Evolutionary conservation across 148 eudicot genomes (phyloP).

Genomic region (Nepenthes mirabilis): DNA sequence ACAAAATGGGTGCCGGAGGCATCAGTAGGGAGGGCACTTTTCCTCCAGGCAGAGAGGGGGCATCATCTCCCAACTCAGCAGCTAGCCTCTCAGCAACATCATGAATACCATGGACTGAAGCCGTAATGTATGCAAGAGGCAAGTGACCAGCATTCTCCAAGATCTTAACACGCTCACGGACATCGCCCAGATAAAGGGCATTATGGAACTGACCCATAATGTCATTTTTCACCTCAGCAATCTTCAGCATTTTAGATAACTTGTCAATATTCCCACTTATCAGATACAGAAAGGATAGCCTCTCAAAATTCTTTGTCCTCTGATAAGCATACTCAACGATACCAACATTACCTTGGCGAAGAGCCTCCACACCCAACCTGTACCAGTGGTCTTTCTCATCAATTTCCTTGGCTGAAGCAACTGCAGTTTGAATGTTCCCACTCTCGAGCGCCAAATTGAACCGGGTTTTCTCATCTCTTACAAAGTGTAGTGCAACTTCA

Average conservation of each 20-base stretch:
- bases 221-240: constrained; percentile 55
- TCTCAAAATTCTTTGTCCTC: constrained; percentile 68
- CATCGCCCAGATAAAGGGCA: constrained; percentile 60
- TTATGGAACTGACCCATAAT: constrained; percentile 76
- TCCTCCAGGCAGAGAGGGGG: constrained; percentile 43
- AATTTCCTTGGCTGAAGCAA: constrained; percentile 70
- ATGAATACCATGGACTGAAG: constrained; percentile 46
- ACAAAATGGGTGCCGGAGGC: constrained; percentile 44
- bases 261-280: constrained; percentile 66
- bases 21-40: constrained; percentile 49
- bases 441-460: constrained; percentile 47
- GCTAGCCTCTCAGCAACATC: constrained; percentile 44
- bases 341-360: constrained; percentile 72
- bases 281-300: constrained; percentile 64
- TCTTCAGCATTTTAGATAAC: constrained; percentile 39
- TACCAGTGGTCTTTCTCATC: constrained; percentile 75
- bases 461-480: constrained; percentile 69
- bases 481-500: constrained; percentile 96
- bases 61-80: constrained; percentile 41
- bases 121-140: constrained; percentile 64
- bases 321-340: constrained; percentile 79
- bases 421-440: constrained; percentile 62
- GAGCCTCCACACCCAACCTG: constrained; percentile 69
- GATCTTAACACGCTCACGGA: constrained; percentile 65
- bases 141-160: constrained; percentile 51